Conservation (phyloP, 768 basidiomycete species). For the Podaxis sp. region DNA sequence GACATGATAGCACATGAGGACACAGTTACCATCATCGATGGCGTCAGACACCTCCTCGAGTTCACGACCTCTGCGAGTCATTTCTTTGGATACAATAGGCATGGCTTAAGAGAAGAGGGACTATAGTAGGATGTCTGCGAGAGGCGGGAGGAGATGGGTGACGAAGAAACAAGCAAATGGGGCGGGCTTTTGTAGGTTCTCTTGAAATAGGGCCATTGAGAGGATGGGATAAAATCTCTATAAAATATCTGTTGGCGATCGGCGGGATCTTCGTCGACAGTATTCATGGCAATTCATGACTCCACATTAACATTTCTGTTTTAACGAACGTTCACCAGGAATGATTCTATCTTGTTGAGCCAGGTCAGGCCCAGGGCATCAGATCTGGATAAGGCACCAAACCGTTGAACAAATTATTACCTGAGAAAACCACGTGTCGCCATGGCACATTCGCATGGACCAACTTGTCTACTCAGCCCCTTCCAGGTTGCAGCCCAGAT, state of each 20-base stretch:
- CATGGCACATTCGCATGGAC: not conserved
- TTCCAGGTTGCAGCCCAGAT: not conserved
- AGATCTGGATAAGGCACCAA: not conserved
- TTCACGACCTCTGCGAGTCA: slow-evolving; percentile 23
- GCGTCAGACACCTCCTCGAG: slow-evolving; percentile 44
- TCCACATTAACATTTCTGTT: not conserved
- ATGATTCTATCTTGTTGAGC: not conserved
- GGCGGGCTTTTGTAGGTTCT: not conserved
- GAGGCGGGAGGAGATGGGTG: not conserved
- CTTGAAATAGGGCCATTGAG: not conserved
- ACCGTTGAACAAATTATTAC: not conserved
- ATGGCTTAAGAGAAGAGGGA: slow-evolving; percentile 13
- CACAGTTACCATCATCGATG: slow-evolving; percentile 39
- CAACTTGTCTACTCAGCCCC: not conserved
- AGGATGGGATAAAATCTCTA: not conserved
- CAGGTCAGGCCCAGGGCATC: not conserved
- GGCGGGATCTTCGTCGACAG: not conserved
- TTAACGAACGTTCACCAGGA: not conserved
- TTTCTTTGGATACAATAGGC: slow-evolving; percentile 19
- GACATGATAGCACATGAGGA: not conserved
- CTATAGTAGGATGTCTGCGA: not conserved
- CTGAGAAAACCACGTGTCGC: slow-evolving; percentile 3
- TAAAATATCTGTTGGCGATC: not conserved
- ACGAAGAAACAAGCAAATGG: not conserved
- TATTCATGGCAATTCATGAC: not conserved